Evolutionary conservation across 2,329 filamentous ascomycete genomes (phyloP).

Genomic region (Aspergillus nomiae): DNA sequence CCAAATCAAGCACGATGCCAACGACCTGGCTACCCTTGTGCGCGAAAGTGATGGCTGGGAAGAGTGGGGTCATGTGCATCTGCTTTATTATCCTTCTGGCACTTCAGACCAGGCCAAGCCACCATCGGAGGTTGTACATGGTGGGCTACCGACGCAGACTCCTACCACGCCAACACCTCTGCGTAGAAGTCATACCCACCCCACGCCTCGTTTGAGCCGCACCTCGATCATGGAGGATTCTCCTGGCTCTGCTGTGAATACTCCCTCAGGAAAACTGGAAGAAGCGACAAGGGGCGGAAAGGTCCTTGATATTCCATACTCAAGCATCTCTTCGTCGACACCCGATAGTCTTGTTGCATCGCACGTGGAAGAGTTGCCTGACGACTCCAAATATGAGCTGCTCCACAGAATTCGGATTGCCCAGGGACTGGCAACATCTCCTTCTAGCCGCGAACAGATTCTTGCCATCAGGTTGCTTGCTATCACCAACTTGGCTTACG

Average conservation of each 20-base stretch:
- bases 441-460: constrained; percentile 70
- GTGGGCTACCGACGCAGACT: constrained; percentile 44
- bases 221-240: constrained; percentile 49
- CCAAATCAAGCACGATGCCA: constrained; percentile 66
- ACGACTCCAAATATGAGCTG: constrained; percentile 76
- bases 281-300: constrained; percentile 48
- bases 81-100: constrained; percentile 71
- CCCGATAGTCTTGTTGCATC: constrained; percentile 41
- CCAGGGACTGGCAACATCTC: constrained; percentile 71
- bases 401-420: constrained; percentile 81
- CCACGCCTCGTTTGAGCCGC: constrained; percentile 55
- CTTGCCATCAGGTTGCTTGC: constrained; percentile 81
- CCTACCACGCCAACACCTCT: constrained; percentile 75
- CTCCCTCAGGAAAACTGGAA: constrained; percentile 37
- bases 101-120: constrained; percentile 36
- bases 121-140: constrained; percentile 30
- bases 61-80: constrained; percentile 76
- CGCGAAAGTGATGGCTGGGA: constrained; percentile 64
- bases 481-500: constrained; percentile 87
- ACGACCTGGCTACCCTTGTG: constrained; percentile 77
- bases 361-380: constrained; percentile 65
- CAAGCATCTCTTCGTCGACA: constrained; percentile 44
- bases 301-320: constrained; percentile 64
- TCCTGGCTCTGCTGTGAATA: constrained; percentile 52
- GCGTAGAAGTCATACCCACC: constrained; percentile 66